These are phyloP conservation scores for Leishmania mexicana DNA, from an alignment of 208 protist genomes.

Conservation along the genomic window DNA sequence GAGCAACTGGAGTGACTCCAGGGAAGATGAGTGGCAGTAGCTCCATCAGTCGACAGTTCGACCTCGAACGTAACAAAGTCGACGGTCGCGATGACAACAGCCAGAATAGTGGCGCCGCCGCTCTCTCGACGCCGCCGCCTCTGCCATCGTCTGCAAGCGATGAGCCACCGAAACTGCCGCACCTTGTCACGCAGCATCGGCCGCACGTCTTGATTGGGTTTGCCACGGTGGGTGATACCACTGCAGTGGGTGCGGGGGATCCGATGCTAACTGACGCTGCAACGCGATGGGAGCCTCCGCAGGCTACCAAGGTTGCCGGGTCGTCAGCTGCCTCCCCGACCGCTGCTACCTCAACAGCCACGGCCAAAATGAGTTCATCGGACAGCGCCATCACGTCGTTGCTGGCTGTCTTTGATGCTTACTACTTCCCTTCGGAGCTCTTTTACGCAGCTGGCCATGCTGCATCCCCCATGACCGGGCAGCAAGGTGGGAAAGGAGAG, in stretches of 20 bases:
- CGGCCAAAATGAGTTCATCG: background rate
- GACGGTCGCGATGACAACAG: background rate
- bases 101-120: background rate
- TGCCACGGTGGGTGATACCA: background rate
- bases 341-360: background rate
- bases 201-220: constrained; percentile 28
- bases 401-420: constrained; percentile 33
- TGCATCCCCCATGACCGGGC: background rate
- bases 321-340: background rate
- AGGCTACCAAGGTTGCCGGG: background rate
- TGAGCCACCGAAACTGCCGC: background rate
- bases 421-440: constrained; percentile 35
- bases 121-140: background rate
- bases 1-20: background rate
- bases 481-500: background rate
- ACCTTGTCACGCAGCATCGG: constrained; percentile 15
- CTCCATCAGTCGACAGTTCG: background rate
- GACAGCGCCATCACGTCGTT: constrained; percentile 10
- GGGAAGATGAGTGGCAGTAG: background rate
- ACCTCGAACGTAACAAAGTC: background rate
- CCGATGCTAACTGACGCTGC: constrained; percentile 3
- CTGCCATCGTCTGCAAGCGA: background rate
- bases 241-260: background rate
- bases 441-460: background rate
- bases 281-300: constrained; percentile 11